Conservation (phyloP, 177 flowering plant species). For the Telopea speciosissima region DNA sequence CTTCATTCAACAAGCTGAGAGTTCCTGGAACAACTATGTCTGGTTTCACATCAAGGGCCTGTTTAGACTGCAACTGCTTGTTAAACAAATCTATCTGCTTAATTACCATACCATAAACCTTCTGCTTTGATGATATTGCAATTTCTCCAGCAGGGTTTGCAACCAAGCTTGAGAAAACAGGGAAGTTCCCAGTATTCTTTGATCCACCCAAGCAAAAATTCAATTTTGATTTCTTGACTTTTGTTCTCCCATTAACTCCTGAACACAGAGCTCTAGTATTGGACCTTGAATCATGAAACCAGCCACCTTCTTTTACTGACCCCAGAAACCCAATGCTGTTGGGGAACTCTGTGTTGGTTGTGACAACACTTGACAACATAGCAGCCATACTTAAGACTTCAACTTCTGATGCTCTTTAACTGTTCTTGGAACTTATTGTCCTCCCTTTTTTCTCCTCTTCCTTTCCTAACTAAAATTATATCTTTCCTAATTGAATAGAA, state of each 20-base stretch:
- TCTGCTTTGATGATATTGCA: slow-evolving; percentile 59
- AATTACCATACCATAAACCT: slow-evolving; percentile 75
- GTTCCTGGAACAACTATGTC: slow-evolving; percentile 51
- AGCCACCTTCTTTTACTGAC: slow-evolving; percentile 20
- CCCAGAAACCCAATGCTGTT: slow-evolving; percentile 31
- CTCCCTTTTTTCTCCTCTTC: slow-evolving; percentile 1
- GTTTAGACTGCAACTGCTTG: slow-evolving; percentile 29
- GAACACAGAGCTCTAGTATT: slow-evolving; percentile 10
- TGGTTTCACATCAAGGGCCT: slow-evolving; percentile 46
- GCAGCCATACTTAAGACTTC: slow-evolving; percentile 39
- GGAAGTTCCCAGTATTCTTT: slow-evolving; percentile 20
- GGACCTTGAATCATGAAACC: slow-evolving; percentile 19
- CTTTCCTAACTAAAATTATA: neutral
- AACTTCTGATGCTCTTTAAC: neutral
- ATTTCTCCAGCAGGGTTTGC: slow-evolving; percentile 53
- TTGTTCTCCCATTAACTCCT: slow-evolving; percentile 19
- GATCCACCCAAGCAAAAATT: slow-evolving; percentile 23
- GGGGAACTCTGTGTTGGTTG: too few relatives aligned
- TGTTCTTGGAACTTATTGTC: neutral
- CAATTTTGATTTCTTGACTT: slow-evolving; percentile 25
- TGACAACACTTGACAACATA: slow-evolving; percentile 36
- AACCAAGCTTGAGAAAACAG: slow-evolving; percentile 41
- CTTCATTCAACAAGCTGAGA: slow-evolving; percentile 53
- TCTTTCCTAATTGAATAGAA: too few relatives aligned
- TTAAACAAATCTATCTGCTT: slow-evolving; percentile 83